Evolutionary conservation across 148 eudicot species (phyloP), one percentile per base, ranked within the genome.

Genomic region (Rhododendron vialii): DNA sequence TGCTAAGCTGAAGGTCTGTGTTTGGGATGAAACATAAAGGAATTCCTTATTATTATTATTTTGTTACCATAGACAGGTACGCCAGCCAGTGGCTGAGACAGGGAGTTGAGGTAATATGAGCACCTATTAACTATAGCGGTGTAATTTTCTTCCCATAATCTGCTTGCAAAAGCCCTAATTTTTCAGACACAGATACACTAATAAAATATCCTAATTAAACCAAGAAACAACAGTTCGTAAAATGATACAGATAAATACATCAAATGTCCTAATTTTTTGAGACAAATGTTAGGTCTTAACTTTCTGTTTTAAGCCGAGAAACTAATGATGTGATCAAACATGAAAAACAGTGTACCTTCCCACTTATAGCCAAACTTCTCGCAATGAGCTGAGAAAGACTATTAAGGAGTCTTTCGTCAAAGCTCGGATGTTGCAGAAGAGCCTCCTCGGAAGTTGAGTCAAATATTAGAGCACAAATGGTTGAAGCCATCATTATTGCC

Each of bases 401-500:
- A 83, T 76, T 84, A 33, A 95, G 84, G 81, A 88, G 69, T 57
- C 85, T 83, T n/a, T 20, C 41, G 88, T 89, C 89, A 81, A 96
- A 91, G 65, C 87, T 92, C 22, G 94, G 92, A 87, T 90, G 86
- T 75, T 78, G 82, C 65, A 92, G 89, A 82, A 96, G 98, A 89
- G 88, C 89, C 73, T 89, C 92, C 93, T 96, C 98, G 41, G 98
- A 95, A 71, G 91, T 92, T 43, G 85, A 82, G 85, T 94, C 94
- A 82, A 95, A 88, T 79, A 95, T 89, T 82, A 96, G 89, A 10
- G 98, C 88, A 88, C 98, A 93, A 63, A 96, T 95, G 91, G 94
- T 95, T 87, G 99, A 89, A 81, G 94, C 98, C 98, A 95, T 95
- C 98, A 96, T 94, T 45, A 92, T 83, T 79, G 88, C 78, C 82